Evolutionary conservation across 148 eudicot genomes (phyloP).

Genomic region (Mesembryanthemum crystallinum): DNA sequence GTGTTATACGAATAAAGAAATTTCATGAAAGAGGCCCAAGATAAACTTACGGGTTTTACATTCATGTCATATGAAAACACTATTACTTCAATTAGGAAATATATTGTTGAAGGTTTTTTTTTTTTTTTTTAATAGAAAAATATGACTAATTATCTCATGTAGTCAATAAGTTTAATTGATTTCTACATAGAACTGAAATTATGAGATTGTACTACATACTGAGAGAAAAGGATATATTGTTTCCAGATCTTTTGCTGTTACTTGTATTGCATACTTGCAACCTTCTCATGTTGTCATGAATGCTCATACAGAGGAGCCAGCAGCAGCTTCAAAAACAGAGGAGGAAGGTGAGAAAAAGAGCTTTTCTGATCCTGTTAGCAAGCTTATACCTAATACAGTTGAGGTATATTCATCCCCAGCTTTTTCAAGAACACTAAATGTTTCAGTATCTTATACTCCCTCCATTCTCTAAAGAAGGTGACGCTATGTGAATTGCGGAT

Average conservation of each 20-base stretch:
- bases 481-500: too few relatives aligned
- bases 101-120: background rate
- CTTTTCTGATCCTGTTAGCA: conserved; percentile 39
- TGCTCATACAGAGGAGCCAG: conserved; percentile 23
- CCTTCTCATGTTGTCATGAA: conserved; percentile 7
- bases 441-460: background rate
- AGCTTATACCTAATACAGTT: conserved; percentile 46
- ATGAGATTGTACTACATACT: background rate
- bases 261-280: background rate
- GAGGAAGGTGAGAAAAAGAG: conserved; percentile 33
- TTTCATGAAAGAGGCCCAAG: background rate
- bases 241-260: too few relatives aligned
- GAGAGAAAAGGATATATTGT: background rate
- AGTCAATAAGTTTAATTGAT: background rate
- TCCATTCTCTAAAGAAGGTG: too few relatives aligned
- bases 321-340: conserved; percentile 22
- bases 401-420: conserved; percentile 41
- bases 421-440: background rate
- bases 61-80: too few relatives aligned
- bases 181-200: background rate
- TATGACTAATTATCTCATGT: background rate
- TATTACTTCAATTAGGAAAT: background rate
- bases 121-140: too few relatives aligned
- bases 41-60: background rate
- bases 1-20: background rate